phyloP scores from a whole-genome alignment of 2,329 filamentous ascomycete species.

The Ophiostoma piceae region DNA sequence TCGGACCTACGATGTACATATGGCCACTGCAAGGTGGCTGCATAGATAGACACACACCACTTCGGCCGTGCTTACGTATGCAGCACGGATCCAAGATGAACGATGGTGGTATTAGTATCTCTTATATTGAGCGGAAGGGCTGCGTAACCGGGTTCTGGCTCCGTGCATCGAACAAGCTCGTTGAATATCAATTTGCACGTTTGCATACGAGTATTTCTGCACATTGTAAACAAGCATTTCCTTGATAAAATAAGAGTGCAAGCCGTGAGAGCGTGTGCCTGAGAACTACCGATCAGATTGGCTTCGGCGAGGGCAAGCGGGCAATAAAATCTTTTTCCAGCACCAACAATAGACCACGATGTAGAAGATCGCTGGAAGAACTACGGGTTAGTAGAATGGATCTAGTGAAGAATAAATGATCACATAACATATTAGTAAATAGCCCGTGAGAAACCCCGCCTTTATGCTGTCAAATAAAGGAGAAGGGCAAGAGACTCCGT shows the following conservation, averaged over 20 bases:
- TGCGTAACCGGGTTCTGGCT: neutral
- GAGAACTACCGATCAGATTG: neutral
- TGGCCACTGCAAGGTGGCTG: neutral
- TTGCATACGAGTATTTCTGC: neutral
- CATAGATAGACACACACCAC: conserved; percentile 10
- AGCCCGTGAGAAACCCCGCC: neutral
- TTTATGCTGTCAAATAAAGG: neutral
- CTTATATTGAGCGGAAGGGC: neutral
- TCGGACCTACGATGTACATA: neutral
- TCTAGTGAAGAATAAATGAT: neutral
- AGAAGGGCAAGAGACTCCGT: neutral
- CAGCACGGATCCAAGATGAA: neutral
- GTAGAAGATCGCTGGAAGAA: conserved; percentile 1
- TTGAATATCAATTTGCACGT: neutral
- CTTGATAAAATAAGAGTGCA: neutral
- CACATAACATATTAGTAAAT: neutral
- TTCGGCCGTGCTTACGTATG: neutral
- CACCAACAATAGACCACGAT: neutral
- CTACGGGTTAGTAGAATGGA: neutral
- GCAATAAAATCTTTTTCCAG: neutral
- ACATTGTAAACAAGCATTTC: neutral
- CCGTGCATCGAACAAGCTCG: neutral
- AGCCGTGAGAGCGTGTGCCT: neutral
- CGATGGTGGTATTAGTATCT: neutral
- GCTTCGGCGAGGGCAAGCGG: neutral